Evolutionary conservation across 192 early-diverging fungal species (phyloP).

Genomic region (Chytriomyces sp.): DNA sequence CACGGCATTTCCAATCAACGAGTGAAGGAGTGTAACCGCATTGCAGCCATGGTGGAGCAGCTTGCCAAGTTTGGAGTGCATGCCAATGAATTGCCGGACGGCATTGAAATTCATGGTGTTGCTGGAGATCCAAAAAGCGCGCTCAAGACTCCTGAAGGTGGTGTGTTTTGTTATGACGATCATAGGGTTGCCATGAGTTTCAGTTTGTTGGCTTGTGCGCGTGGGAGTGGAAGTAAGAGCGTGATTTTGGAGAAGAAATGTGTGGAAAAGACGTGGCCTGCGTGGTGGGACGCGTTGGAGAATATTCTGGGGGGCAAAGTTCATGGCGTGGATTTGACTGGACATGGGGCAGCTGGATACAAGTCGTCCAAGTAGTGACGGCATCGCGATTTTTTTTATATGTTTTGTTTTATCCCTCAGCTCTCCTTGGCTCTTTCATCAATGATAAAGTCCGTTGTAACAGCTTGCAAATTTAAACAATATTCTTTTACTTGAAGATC

Average conservation of each 20-base stretch:
- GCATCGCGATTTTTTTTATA: no score
- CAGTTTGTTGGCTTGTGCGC: slow-evolving; percentile 79
- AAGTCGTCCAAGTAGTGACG: background rate
- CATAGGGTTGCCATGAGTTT: slow-evolving; percentile 99
- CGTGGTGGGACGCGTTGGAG: slow-evolving; percentile 96
- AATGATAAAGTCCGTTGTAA: no score
- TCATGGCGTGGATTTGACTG: slow-evolving; percentile 55
- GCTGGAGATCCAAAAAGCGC: slow-evolving; percentile 36
- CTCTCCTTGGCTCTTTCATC: no score
- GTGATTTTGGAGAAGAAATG: slow-evolving; percentile 90
- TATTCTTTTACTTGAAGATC: background rate
- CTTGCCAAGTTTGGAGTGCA: slow-evolving; percentile 87
- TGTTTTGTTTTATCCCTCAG: no score
- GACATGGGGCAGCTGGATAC: slow-evolving; percentile 18
- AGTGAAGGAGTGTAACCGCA: slow-evolving; percentile 98
- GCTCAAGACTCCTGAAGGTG: slow-evolving; percentile 64
- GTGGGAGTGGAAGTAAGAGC: slow-evolving; percentile 34
- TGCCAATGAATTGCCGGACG: slow-evolving; percentile 83
- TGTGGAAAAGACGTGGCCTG: slow-evolving; percentile 99
- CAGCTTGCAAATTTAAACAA: no score
- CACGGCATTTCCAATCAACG: slow-evolving; percentile 96
- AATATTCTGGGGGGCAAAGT: slow-evolving; percentile 72
- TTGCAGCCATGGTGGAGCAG: slow-evolving; percentile 94
- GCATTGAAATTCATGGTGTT: slow-evolving; percentile 83
- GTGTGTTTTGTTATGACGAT: slow-evolving; percentile 95